Base-by-base conservation (phyloP, 2,329 filamentous ascomycete genomes). In the Dothistroma septosporum region DNA sequence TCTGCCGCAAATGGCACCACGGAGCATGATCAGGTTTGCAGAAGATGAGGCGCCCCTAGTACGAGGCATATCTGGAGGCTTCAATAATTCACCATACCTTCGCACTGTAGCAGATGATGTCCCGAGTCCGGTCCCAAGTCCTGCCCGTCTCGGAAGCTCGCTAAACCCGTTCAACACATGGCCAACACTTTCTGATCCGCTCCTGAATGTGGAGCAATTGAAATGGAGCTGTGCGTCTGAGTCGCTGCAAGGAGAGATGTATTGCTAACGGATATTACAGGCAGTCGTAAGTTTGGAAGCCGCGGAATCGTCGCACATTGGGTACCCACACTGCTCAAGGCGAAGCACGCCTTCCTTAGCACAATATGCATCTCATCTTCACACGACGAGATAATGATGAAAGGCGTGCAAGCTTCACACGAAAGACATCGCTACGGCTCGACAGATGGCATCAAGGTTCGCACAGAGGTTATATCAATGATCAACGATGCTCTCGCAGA, bases 371-470 rank as follows among this genome's bases (percentile, higher is more conserved):
- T 73, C 11, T 72, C 72, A 3, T 64, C 72, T 10, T 69, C 71
- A 2, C 70, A 74, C 37, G 68, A 72, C 8, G 72, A 74, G 48
- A 68, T 72, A 47, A 74, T 74, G 70, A 64, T 62, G 24, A 64
- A 66, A 53, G 63, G 60, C 11, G 56, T 63, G 2, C 60, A 63
- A 21, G 60, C 63, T 2, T 59, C 65, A 1, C 59, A 66, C 33
- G 59, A 66, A 46, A 54, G 64, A 14, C 56, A 52, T 9, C 61
- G 55, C 19, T 54, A 56, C 11, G 67, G 65, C 19, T 68, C 64
- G 12, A 59, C 62, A 22, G 64, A 67, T 35, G 59, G 68, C 7
- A 56, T 68, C 54, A 63, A 61, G 32, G 69, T 70, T 8, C 49
- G 68, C 21, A 60, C 59, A 5, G 65, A 68, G 53, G 65, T 71